Evolutionary conservation across 2,329 filamentous ascomycete genomes (phyloP), one percentile per base, ranked within the genome.

Genomic region (Aspergillus sp.): DNA sequence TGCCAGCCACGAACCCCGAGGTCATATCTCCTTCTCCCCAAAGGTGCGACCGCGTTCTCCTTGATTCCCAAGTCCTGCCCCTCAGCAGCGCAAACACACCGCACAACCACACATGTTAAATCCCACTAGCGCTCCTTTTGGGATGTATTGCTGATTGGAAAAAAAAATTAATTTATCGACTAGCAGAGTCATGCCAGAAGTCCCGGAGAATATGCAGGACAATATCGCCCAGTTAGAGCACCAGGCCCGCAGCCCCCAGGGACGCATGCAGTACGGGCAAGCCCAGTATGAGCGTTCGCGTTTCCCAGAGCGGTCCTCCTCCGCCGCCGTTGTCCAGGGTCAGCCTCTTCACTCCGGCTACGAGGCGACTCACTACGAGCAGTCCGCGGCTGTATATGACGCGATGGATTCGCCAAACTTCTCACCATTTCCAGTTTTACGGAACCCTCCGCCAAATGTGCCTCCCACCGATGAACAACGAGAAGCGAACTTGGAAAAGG

Each of bases 141-240:
- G 53, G 48, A 59, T 59, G 57, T 59, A 44, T 63, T 64, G 63
- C 66, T 72, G 58, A 69, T 62, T 56, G 43, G 54, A 55, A 51
- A 62, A 71, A 36, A 48, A 53, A 30, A 30, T 12, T 49, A 45
- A 43, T 55, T 53, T 43, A 30, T 44, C 54, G 45, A 56, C 58
- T 51, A 50, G 65, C 75, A 96, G 91, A 80, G 86, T 96, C 70
- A 96, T 93, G 87, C 90, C 91, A 73, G 92, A 97, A 82, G 92
- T 97, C 64, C 91, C 93, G 66, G 90, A 93, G 77, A 93, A 96
- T 77, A 97, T 99, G 85, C 92, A 96, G 79, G 89, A 96, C 70
- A 93, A 90, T 76, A 85, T 99, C 64, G 90, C 93, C 69, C 88
- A 93, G 74, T 86, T 99, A 79, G 93, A 97, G 81, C 83, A 92